Evolutionary conservation across 768 basidiomycete genomes (phyloP).

Genomic region (Russula ochroleuca): DNA sequence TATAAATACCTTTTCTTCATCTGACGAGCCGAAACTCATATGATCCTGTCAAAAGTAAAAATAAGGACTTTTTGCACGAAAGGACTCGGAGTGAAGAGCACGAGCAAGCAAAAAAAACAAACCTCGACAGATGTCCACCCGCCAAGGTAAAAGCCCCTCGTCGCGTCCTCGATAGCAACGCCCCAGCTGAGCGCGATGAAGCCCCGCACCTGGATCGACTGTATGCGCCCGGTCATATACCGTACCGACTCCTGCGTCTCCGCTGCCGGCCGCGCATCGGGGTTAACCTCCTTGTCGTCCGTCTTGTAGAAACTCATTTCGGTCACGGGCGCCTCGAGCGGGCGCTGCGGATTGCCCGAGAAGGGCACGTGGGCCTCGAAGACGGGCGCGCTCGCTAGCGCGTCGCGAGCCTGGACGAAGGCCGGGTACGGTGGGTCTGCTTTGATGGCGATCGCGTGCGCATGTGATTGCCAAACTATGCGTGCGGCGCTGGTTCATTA

Average conservation of each 20-base stretch:
- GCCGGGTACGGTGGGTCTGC: conserved; percentile 5
- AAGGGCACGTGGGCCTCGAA: not conserved
- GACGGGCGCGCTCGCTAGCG: not conserved
- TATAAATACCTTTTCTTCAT: conserved; percentile 4
- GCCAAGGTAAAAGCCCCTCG: not conserved
- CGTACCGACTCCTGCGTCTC: not conserved
- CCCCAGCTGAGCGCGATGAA: conserved; percentile 6
- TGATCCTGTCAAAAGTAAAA: conserved; percentile 2
- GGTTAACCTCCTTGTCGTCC: not conserved
- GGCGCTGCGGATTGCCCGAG: not conserved
- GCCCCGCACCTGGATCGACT: conserved; percentile 5
- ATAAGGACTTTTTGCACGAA: no score
- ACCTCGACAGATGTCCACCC: conserved; percentile 18
- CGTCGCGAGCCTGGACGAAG: not conserved
- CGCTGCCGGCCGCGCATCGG: not conserved
- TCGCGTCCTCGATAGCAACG: not conserved
- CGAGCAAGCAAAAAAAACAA: not conserved
- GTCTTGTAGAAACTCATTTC: conserved; percentile 3
- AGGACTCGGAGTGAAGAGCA: no score
- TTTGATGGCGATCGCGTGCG: conserved; percentile 2
- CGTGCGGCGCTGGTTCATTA: not conserved
- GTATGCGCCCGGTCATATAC: not conserved
- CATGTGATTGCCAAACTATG: conserved; percentile 13
- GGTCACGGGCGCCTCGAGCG: conserved; percentile 2
- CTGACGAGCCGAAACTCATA: conserved; percentile 12